Percentiles rank a stretch among this genome's conserved stretches.
Evolutionary conservation across 164 flowering plant species (phyloP).

Genomic region (Protea cynaroides): DNA sequence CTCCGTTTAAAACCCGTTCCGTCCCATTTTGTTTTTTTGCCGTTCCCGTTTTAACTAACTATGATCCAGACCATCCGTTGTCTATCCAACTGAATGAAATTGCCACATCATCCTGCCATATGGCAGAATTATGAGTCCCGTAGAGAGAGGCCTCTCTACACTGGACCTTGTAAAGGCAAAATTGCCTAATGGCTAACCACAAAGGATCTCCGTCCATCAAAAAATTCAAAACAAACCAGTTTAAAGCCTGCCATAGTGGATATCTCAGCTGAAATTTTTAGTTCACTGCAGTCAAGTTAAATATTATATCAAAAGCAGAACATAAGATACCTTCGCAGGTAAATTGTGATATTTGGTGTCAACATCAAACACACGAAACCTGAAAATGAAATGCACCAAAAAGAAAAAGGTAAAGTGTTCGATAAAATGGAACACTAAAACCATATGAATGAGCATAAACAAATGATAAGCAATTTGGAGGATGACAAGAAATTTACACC

Average conservation of each 20-base stretch:
- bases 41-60: too few species aligned
- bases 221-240: too few species aligned
- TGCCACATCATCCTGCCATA: too few species aligned
- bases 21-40: too few species aligned
- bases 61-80: too few species aligned
- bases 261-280: not conserved
- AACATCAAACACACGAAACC: slow-evolving; percentile 69
- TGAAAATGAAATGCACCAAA: slow-evolving; percentile 15
- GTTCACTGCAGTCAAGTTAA: not conserved
- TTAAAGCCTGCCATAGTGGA: not conserved
- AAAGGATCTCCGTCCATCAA: too few species aligned
- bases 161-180: too few species aligned
- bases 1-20: too few species aligned
- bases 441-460: not conserved
- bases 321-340: slow-evolving; percentile 50
- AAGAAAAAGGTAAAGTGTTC: not conserved
- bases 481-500: slow-evolving; percentile 35
- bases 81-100: too few species aligned
- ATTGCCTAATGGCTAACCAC: too few species aligned
- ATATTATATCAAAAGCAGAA: not conserved
- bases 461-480: not conserved
- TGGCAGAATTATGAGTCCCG: too few species aligned
- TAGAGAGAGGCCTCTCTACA: too few species aligned
- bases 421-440: not conserved
- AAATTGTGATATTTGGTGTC: slow-evolving; percentile 65